phyloP scores from a whole-genome alignment of 75 land plant species.

The Cupressus sempervirens region DNA sequence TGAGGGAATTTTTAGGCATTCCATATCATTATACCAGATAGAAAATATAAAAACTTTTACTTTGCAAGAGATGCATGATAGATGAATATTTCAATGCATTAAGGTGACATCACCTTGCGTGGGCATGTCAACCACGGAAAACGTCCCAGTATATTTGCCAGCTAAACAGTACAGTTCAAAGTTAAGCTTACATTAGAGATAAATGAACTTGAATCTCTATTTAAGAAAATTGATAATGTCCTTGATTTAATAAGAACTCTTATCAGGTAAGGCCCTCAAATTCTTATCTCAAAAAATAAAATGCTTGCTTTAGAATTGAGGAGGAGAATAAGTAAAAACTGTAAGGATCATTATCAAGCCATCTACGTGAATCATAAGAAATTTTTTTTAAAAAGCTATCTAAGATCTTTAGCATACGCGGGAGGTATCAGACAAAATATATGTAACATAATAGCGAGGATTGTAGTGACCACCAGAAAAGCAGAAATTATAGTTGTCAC shows the following conservation, averaged over 20 bases:
- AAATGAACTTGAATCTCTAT: not conserved
- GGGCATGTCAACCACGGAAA: conserved; percentile 97
- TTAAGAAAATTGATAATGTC: not conserved
- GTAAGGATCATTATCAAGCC: not conserved
- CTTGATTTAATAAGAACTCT: not conserved
- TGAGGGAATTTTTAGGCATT: not conserved
- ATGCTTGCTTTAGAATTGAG: not conserved
- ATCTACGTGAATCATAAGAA: not conserved
- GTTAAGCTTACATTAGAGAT: not conserved
- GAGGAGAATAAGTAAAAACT: not conserved
- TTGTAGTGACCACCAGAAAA: conserved; percentile 52
- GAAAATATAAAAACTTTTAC: not conserved
- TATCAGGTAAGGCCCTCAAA: not conserved
- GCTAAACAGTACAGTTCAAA: conserved; percentile 40
- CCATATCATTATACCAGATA: not conserved
- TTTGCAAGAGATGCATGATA: not conserved
- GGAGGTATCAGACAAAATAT: not conserved
- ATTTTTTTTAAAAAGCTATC: too few relatives aligned
- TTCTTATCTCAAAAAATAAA: not conserved
- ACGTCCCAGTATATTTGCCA: conserved; percentile 84
- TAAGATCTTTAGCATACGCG: not conserved
- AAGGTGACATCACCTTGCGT: conserved; percentile 58
- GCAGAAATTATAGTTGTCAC: conserved; percentile 80
- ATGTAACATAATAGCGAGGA: not conserved
- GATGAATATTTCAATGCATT: conserved; percentile 6